phyloP scores from a whole-genome alignment of 2,329 filamentous ascomycete species.

The Thielaviopsis populi region DNA sequence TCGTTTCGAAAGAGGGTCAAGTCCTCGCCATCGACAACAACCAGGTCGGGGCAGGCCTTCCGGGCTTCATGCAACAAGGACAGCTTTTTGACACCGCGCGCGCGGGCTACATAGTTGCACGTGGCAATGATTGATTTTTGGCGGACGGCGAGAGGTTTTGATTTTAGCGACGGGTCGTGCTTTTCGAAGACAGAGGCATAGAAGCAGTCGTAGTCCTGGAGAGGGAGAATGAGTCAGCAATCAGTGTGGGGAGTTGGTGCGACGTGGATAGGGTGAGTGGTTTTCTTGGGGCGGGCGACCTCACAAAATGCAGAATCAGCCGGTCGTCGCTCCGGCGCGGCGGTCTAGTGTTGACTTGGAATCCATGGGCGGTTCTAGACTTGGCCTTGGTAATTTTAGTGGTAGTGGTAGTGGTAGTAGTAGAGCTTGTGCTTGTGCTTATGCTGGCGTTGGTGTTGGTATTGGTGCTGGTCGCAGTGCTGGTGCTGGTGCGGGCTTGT shows the following conservation, averaged over 20 bases:
- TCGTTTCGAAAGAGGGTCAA: constrained; percentile 70
- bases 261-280: too few relatives aligned
- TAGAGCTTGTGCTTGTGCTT: neutral
- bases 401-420: neutral
- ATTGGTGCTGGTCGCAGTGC: too few relatives aligned
- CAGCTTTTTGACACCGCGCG: constrained; percentile 60
- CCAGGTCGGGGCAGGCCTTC: constrained; percentile 63
- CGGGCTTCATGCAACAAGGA: constrained; percentile 74
- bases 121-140: constrained; percentile 90
- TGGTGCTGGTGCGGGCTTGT: neutral
- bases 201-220: constrained; percentile 73
- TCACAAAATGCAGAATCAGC: constrained; percentile 15
- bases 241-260: too few relatives aligned
- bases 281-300: neutral
- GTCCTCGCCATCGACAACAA: constrained; percentile 78
- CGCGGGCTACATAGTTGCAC: constrained; percentile 83
- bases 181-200: constrained; percentile 85
- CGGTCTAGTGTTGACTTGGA: neutral
- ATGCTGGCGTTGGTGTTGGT: neutral
- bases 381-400: neutral
- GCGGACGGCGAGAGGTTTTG: constrained; percentile 64
- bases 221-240: neutral
- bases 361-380: neutral
- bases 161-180: constrained; percentile 57
- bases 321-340: constrained; percentile 9